Evolutionary conservation across 352 stramenopile genomes (phyloP), one percentile per base, ranked within the genome.

Genomic region (Globisporangium acanthophoron): DNA sequence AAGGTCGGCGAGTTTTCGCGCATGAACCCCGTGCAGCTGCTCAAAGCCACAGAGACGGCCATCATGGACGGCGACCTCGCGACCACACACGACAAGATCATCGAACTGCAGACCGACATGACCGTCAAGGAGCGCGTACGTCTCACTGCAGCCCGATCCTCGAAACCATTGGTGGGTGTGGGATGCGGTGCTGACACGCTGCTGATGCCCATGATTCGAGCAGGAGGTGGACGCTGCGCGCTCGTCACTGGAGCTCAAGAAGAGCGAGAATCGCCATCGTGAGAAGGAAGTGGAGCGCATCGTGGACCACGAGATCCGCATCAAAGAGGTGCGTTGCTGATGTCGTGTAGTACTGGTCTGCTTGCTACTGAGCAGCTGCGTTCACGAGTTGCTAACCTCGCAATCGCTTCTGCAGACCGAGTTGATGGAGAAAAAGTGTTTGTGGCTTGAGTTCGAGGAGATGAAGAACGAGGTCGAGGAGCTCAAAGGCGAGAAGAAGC

Each of bases 1-100:
- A 97, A 96, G 69, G 96, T 96, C 18, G 85, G 87, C 53, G 85
- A 96, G 64, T 96, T 96, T 55, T 92, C 87, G n/a, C 74, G 80
- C 35, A 92, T 96, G 83, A 94, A 92, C 54, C 57, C 81, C 0
- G 69, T 82, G 46, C 70, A 88, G 64, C 69, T 96, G 44, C 66
- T 96, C 2, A 80, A 81, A n/a, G 85, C 85, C 3, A 96, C 87
- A 12, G 80, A 96, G 58, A 75, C 62, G 2, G 87, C 87, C 0
- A 81, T 96, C 15, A 71, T 73, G 18, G 76, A 94, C 59, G 85
- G 83, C 29, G 80, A 91, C 16, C 59, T 96, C 61, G 74, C 71
- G 5, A 59, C 54, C n/a, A 88, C 70, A 15, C 87, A 96, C 56
- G 83, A 94, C 5, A 62, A 83, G 40, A 85, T 96, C 40, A 80